Percentiles rank a stretch among this genome's conserved stretches.
Evolutionary conservation across 805 yeast genomes (phyloP).

Genomic region (Kluyveromyces dobzhanskii): DNA sequence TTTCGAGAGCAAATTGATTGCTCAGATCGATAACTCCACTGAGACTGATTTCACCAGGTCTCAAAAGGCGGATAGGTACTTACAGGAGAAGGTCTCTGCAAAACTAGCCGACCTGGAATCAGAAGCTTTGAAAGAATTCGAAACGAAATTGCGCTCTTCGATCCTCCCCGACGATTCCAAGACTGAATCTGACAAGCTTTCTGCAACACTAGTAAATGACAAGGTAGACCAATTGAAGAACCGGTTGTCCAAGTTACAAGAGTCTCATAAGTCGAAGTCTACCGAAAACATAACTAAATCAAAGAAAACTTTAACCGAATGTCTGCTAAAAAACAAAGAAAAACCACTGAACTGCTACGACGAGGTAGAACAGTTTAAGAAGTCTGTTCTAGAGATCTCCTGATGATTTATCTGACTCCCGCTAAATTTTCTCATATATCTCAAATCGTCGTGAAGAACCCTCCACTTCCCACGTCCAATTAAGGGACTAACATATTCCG

Average conservation of each 20-base stretch:
- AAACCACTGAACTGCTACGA: constrained; percentile 77
- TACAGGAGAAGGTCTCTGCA: constrained; percentile 55
- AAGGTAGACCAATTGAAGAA: constrained; percentile 35
- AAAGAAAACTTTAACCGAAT: constrained; percentile 40
- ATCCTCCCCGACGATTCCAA: constrained; percentile 26
- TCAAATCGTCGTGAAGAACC: too few relatives aligned
- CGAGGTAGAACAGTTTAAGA: constrained; percentile 62
- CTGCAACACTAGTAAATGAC: constrained; percentile 30
- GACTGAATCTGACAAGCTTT: constrained; percentile 20
- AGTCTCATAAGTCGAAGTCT: constrained; percentile 15
- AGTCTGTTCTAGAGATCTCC: constrained; percentile 42
- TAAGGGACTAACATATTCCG: too few relatives aligned
- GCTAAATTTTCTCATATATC: too few relatives aligned
- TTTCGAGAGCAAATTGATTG: constrained; percentile 53
- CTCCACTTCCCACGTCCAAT: too few relatives aligned
- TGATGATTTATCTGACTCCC: too few relatives aligned
- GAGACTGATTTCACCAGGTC: constrained; percentile 68
- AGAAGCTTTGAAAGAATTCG: constrained; percentile 44
- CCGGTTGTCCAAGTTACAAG: constrained; percentile 31
- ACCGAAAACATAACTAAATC: constrained; percentile 33
- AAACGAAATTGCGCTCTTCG: constrained; percentile 38
- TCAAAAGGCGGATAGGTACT: constrained; percentile 56
- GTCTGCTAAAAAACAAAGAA: constrained; percentile 52
- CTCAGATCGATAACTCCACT: constrained; percentile 51
- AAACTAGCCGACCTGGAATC: constrained; percentile 48